Evolutionary conservation across 2,329 filamentous ascomycete genomes (phyloP), one percentile per base, ranked within the genome.

Genomic region (Mycosphaerelloides madeirae): DNA sequence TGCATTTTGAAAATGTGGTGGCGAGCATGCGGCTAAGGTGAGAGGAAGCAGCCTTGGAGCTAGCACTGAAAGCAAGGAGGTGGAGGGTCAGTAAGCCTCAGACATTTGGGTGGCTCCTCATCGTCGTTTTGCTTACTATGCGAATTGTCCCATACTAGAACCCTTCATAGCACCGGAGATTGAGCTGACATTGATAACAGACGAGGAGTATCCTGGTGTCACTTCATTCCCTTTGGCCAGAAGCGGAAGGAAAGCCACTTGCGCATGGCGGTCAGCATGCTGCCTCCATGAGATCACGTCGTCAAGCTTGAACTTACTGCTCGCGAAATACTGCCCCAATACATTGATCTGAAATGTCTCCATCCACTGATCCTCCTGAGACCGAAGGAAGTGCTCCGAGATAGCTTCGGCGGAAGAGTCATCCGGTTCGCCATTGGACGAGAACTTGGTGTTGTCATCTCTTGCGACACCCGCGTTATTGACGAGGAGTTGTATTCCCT

Each of bases 111-210:
- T n/a, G n/a, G n/a, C n/a, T n/a, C n/a, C n/a, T n/a, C n/a, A n/a
- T n/a, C n/a, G n/a, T n/a, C n/a, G n/a, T n/a, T n/a, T n/a, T n/a
- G n/a, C n/a, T n/a, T n/a, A n/a, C n/a, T 78, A 79, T 0, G 74
- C 69, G 47, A 76, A 75, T 48, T 78, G 74, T 3, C 75, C 75
- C n/a, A 53, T 62, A 48, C 65, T 71, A 37, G 65, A 67, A 1
- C 71, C 71, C 55, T 79, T 78, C 65, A 98, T 69, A 4, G 71
- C 57, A 1, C 75, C 76, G 1, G 68, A 70, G 35, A 76, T 72
- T n/a, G 69, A 75, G 31, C 68, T 66, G 37, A 79, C 71, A 41
- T 80, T 79, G 50, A 80, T 69, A 19, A 81, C 67, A 14, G 62
- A 70, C 3, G 72, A 72, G 1, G 68, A 67, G 55, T 74, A 76